Evolutionary conservation across 83 land plant species (phyloP).

Genomic region (Thuja plicata): DNA sequence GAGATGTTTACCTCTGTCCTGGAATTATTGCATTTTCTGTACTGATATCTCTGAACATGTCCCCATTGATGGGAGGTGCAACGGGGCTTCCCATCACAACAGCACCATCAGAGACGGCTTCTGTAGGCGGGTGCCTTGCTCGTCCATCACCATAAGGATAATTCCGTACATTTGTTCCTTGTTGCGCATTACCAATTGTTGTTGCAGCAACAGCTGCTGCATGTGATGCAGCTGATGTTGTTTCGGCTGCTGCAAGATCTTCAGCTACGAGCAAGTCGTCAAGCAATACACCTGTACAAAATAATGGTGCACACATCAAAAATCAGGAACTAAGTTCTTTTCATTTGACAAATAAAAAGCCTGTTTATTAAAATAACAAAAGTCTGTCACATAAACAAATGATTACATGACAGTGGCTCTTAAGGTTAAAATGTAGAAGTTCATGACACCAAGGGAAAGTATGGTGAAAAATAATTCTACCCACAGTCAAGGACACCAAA

Average conservation of each 20-base stretch:
- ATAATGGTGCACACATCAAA: background rate
- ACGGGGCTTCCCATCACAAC: constrained; percentile 90
- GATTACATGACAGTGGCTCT: background rate
- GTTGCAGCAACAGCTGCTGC: constrained; percentile 76
- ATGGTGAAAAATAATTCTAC: background rate
- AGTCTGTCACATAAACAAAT: background rate
- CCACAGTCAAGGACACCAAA: background rate
- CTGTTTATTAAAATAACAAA: background rate
- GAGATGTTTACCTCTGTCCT: constrained; percentile 62
- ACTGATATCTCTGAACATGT: constrained; percentile 87
- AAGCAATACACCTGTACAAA: constrained; percentile 58
- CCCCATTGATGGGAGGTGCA: constrained; percentile 90
- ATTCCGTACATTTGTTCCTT: constrained; percentile 37
- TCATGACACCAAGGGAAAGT: background rate
- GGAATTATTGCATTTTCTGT: constrained; percentile 85
- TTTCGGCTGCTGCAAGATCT: constrained; percentile 85
- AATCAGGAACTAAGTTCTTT: background rate
- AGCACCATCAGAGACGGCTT: constrained; percentile 68
- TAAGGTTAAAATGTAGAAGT: too few relatives aligned
- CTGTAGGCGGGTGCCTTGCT: constrained; percentile 33
- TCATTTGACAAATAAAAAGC: background rate
- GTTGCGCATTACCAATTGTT: constrained; percentile 40
- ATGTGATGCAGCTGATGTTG: constrained; percentile 70
- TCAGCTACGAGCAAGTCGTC: constrained; percentile 92
- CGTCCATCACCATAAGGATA: constrained; percentile 60